Evolutionary conservation across 164 flowering plant genomes (phyloP).

Genomic region (Aristolochia contorta): DNA sequence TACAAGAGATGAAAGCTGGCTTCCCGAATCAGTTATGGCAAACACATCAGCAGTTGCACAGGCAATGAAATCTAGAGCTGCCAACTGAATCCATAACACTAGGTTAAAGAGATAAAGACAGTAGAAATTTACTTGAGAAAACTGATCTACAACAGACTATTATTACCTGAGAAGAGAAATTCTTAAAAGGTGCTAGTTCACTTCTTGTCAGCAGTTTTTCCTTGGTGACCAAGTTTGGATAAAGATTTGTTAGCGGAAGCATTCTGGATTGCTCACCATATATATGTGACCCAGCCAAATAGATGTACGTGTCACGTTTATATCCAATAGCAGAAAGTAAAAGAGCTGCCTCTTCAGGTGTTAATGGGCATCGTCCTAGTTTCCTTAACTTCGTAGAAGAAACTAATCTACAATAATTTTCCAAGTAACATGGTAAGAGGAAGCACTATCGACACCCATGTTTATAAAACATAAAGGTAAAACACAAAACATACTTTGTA

Average conservation of each 20-base stretch:
- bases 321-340: constrained; percentile 79
- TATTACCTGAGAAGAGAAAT: constrained; percentile 89
- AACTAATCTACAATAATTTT: constrained; percentile 38
- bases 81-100: constrained; percentile 51
- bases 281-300: constrained; percentile 78
- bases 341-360: constrained; percentile 96
- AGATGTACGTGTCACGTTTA: constrained; percentile 53
- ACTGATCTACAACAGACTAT: neutral
- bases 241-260: constrained; percentile 56
- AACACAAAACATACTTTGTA: constrained; percentile 32
- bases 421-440: neutral
- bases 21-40: constrained; percentile 97
- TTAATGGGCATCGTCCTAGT: constrained; percentile 80
- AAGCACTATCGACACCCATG: neutral
- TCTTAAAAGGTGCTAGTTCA: constrained; percentile 79
- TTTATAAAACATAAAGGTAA: neutral
- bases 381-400: constrained; percentile 55
- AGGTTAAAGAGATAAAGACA: neutral
- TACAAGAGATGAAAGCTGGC: constrained; percentile 90
- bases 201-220: constrained; percentile 74
- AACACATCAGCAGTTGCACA: constrained; percentile 95
- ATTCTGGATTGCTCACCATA: constrained; percentile 78
- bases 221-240: constrained; percentile 81
- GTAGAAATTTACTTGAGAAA: neutral
- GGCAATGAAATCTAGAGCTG: constrained; percentile 91